A percentile compares a stretch with the other conserved stretches of the same genome.
Conservation (phyloP, 495 filamentous ascomycete species). For the Tetracladium setigerum region DNA sequence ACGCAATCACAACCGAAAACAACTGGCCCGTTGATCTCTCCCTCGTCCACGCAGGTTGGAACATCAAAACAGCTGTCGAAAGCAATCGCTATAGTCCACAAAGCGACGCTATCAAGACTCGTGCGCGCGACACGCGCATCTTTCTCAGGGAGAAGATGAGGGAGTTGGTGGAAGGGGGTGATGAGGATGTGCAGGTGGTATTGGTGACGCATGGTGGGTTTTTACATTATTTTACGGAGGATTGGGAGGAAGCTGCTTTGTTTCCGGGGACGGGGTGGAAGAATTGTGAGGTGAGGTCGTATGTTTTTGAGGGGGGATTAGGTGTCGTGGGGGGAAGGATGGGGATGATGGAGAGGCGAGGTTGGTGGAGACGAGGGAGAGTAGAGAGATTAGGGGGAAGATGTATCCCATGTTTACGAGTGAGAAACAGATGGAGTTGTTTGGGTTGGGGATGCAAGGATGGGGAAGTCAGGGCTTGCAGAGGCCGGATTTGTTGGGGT, state of each 20-base stretch:
- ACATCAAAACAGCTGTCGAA: conserved; percentile 55
- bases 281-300: conserved; percentile 78
- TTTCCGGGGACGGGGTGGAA: conserved; percentile 68
- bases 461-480: background rate
- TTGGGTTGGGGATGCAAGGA: background rate
- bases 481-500: background rate
- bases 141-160: conserved; percentile 54
- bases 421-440: background rate
- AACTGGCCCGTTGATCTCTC: conserved; percentile 39
- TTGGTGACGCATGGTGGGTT: background rate
- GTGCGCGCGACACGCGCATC: conserved; percentile 55
- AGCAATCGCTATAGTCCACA: conserved; percentile 55
- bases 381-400: conserved; percentile 40
- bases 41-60: conserved; percentile 58
- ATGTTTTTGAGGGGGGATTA: conserved; percentile 56
- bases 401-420: background rate
- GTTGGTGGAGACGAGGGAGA: conserved; percentile 49
- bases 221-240: conserved; percentile 73
- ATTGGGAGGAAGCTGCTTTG: conserved; percentile 59
- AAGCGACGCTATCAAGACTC: conserved; percentile 47
- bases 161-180: conserved; percentile 31
- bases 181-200: conserved; percentile 24
- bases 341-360: conserved; percentile 49
- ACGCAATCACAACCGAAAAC: background rate
- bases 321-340: too few species aligned